These are phyloP conservation scores for Blastocystis sp. DNA, from an alignment of 352 stramenopile genomes.

Conservation along the genomic window DNA sequence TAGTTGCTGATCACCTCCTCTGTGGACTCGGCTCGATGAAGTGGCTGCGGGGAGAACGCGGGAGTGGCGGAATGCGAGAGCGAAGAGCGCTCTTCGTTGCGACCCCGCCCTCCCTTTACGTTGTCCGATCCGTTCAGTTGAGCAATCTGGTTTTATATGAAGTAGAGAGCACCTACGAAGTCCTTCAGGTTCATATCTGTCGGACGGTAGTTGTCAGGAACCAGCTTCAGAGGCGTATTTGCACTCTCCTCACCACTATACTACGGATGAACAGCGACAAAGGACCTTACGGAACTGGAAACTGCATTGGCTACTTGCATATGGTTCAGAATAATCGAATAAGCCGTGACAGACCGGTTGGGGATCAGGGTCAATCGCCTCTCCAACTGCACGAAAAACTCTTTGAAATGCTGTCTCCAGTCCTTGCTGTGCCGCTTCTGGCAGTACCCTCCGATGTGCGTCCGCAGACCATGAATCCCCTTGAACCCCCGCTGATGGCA, in stretches of 20 bases:
- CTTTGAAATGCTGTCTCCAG: conserved; percentile 55
- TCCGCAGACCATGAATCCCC: conserved; percentile 34
- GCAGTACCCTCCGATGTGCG: conserved; percentile 43
- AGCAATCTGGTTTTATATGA: not conserved
- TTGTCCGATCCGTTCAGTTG: not conserved
- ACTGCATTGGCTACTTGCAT: conserved; percentile 2
- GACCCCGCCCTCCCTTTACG: too few relatives aligned
- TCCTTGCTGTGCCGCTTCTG: conserved; percentile 45
- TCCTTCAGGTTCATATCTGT: not conserved
- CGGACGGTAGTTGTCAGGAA: not conserved
- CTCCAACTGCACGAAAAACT: conserved; percentile 44
- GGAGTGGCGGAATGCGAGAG: too few relatives aligned
- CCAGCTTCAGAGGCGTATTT: not conserved
- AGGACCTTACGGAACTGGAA: not conserved
- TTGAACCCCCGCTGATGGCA: conserved; percentile 51
- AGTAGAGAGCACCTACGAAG: not conserved
- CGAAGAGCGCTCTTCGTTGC: too few relatives aligned
- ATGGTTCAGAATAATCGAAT: conserved; percentile 14
- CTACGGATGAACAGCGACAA: not conserved
- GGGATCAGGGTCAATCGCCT: not conserved
- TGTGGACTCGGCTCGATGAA: not conserved
- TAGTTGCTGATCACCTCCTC: conserved; percentile 3
- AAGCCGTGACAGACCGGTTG: not conserved
- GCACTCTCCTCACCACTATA: not conserved
- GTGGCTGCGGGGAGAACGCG: too few relatives aligned